A percentile compares a stretch with the other conserved stretches of the same genome.
phyloP scores from a whole-genome alignment of 2,329 filamentous ascomycete genomes.

The Orbilia javanica region DNA sequence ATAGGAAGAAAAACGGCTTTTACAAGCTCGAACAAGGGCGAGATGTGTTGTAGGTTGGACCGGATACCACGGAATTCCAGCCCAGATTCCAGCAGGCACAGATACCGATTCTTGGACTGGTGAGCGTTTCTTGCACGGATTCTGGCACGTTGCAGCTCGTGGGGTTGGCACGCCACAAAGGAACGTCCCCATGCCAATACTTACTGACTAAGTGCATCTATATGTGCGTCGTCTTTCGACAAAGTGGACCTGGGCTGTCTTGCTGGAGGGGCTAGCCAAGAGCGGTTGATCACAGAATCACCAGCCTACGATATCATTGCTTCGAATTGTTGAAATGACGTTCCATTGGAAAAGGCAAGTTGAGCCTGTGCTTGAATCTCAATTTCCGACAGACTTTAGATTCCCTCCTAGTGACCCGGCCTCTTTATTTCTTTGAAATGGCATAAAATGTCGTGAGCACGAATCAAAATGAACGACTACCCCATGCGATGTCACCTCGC shows the following conservation, averaged over 20 bases:
- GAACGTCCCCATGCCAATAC: not conserved
- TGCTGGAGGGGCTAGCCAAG: not conserved
- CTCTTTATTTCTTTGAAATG: constrained; percentile 11
- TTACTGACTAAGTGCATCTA: too few relatives aligned
- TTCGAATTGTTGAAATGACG: constrained; percentile 16
- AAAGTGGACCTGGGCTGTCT: not conserved
- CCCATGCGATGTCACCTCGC: constrained; percentile 56
- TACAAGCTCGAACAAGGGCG: constrained; percentile 67
- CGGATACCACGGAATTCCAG: not conserved
- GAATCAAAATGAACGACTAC: constrained; percentile 26
- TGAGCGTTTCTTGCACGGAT: not conserved
- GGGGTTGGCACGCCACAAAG: constrained; percentile 14
- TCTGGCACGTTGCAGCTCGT: not conserved
- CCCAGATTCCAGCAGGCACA: not conserved
- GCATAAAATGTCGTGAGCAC: constrained; percentile 20
- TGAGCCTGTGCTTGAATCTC: constrained; percentile 28
- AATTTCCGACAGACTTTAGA: constrained; percentile 35
- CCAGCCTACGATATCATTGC: constrained; percentile 24
- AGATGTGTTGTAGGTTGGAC: constrained; percentile 46
- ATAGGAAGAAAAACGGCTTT: constrained; percentile 74
- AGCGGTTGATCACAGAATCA: constrained; percentile 16
- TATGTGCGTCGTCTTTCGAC: not conserved
- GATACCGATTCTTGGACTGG: not conserved
- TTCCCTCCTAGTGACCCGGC: constrained; percentile 22
- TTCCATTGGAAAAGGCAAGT: constrained; percentile 32